Base-by-base conservation (phyloP, 2,329 filamentous ascomycete genomes). In the Cladophialophora exuberans region DNA sequence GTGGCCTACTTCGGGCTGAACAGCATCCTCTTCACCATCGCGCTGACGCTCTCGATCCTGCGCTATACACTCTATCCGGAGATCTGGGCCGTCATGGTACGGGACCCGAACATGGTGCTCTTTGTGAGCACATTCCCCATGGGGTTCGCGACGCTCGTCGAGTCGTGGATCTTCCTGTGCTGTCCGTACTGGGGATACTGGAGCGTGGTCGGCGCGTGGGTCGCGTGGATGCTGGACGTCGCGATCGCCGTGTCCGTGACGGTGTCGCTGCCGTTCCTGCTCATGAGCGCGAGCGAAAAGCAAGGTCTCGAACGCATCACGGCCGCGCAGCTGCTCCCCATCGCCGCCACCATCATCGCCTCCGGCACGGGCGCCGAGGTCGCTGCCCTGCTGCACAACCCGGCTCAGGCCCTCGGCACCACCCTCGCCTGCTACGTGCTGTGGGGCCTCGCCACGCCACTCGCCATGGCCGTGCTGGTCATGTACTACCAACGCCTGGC, bases 401-500 rank as follows among this genome's bases (percentile, higher is more conserved):
- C 72, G 0, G 70, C 79, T 26, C 76, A 84, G 59, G 84, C 83
- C 4, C 72, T 88, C 10, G 80, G 79, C 54, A 90, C 87, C 0
- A 66, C 89, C 17, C 71, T 89, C 18, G 74, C 76, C 13, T 85
- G 80, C 20, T 90, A 89, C 67, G 73, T 88, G n/a, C 79, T 90
- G 55, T 89, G 84, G 85, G 86, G 86, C 0, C 82, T 86, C 47
- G 36, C 61, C 6, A 62, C 61, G 1, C 80, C 81, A 0, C 71
- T 89, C 41, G 81, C 85, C 0, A 76, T 86, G 69, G 81, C 82
- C 59, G 79, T 88, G 6, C 76, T 89, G 36, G 83, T 82, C 4
- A 80, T 89, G 43, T 90, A 90, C 70, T 86, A 88, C 61, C 82
- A 86, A 54, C 83, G 86, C 11, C 75, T 90, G 20, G 84, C 82